Evolutionary conservation across 169 alveolate species (phyloP).

Genomic region (Eimeria falciformis): DNA sequence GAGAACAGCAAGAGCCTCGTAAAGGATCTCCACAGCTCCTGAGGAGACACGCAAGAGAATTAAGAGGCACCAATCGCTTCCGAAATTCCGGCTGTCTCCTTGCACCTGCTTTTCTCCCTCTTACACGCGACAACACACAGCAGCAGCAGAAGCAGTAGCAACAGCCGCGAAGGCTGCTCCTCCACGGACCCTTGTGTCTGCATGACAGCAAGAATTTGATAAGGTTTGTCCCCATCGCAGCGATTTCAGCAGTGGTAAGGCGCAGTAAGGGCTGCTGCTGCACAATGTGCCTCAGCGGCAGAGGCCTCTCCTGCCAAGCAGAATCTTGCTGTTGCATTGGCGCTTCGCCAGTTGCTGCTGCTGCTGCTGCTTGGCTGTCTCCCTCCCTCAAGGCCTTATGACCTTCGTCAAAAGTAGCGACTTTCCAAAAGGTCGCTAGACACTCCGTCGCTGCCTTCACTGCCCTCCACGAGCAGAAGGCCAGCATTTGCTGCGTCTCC

Average conservation of each 20-base stretch:
- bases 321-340: not conserved
- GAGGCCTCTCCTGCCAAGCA: too few species aligned
- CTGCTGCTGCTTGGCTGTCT: conserved; percentile 9
- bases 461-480: conserved; percentile 58
- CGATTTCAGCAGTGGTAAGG: not conserved
- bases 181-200: conserved; percentile 16
- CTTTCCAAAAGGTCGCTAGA: conserved; percentile 5
- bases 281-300: too few species aligned
- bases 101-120: too few species aligned
- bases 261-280: not conserved
- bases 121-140: too few species aligned
- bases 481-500: conserved; percentile 18
- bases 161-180: not conserved
- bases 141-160: not conserved
- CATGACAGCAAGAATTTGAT: conserved; percentile 8
- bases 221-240: conserved; percentile 4
- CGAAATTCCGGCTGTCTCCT: too few species aligned
- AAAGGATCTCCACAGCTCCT: conserved; percentile 23
- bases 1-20: conserved; percentile 38
- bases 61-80: too few species aligned
- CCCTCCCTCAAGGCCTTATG: not conserved
- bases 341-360: not conserved
- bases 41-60: not conserved
- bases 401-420: not conserved
- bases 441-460: conserved; percentile 54